phyloP scores from a whole-genome alignment of 805 yeast species.

The Monosporozyma solicola region DNA sequence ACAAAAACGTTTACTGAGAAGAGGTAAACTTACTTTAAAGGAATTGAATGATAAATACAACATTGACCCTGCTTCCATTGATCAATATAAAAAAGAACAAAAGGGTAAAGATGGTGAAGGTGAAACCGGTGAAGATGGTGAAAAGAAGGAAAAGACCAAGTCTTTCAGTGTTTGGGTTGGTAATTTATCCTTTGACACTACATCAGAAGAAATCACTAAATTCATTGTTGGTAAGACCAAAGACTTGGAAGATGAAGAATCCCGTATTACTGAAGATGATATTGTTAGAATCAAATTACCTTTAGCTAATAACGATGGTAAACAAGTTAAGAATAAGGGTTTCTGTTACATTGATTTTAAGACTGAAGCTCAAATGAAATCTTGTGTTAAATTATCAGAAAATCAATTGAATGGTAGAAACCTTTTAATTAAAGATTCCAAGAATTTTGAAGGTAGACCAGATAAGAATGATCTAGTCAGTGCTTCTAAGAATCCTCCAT shows the following conservation, averaged over 20 bases:
- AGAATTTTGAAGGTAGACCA: conserved; percentile 84
- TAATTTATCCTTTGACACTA: conserved; percentile 77
- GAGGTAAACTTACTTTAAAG: conserved; percentile 56
- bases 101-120: conserved; percentile 16
- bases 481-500: conserved; percentile 72
- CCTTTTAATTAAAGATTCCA: conserved; percentile 71
- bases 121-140: conserved; percentile 21
- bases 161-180: conserved; percentile 90
- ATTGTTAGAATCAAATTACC: conserved; percentile 77
- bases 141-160: conserved; percentile 34
- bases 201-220: conserved; percentile 59
- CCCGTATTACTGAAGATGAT: conserved; percentile 43
- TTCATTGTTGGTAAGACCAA: conserved; percentile 56
- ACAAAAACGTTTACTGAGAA: conserved; percentile 78
- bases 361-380: conserved; percentile 46
- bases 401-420: conserved; percentile 72
- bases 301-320: conserved; percentile 44
- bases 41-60: conserved; percentile 39
- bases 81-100: conserved; percentile 33
- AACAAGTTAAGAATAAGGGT: conserved; percentile 55
- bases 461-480: conserved; percentile 39
- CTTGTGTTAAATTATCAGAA: conserved; percentile 65
- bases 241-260: conserved; percentile 29
- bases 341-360: conserved; percentile 86
- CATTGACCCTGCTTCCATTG: conserved; percentile 30